Evolutionary conservation across 345 rosid genomes (phyloP), one percentile per base, ranked within the genome.

Genomic region (Citrus maxima): DNA sequence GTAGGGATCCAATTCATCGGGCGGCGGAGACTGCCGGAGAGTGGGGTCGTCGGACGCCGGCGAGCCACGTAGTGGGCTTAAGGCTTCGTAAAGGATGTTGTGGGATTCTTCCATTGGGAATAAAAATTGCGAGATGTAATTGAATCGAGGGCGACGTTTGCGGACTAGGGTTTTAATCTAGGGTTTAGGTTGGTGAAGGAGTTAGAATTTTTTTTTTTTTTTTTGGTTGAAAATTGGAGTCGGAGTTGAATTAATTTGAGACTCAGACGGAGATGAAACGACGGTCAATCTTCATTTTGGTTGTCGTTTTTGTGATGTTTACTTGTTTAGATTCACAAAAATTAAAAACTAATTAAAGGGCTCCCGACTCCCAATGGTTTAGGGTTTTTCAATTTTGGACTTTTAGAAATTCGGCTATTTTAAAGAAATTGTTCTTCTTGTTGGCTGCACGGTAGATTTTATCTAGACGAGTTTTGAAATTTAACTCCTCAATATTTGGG

Each of bases 71-170:
- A 92, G 84, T 1, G 89, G 88, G 18, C 80, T 74, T 40, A 92
- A 88, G 82, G 97, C 84, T 25, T 92, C 90, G 82, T 92, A 93
- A 35, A 92, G 78, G 46, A 82, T 79, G 79, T 54, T 68, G 25
- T 71, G 83, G 10, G 86, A 73, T 25, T 82, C 78, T 13, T 75
- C 89, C 91, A 82, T 89, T 68, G 70, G 72, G 24, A 82, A 22
- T 2, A 74, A 42, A 42, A 42, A 46, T n/a, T 66, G 67, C 16
- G 22, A 60, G 34, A 75, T 61, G 8, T 24, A 63, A 70, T 22
- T 60, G 67, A 21, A 18, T 3, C 1, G 34, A 16, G 7, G 18
- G 30, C 12, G 2, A 62, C 27, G 59, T 32, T n/a, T 54, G 24
- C 56, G 73, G 24, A 27, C 64, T 62, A n/a, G 46, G 70, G 42